These are phyloP conservation scores for Fusarium duplospermum DNA, from an alignment of 2,329 filamentous ascomycete genomes.

Conservation along the genomic window DNA sequence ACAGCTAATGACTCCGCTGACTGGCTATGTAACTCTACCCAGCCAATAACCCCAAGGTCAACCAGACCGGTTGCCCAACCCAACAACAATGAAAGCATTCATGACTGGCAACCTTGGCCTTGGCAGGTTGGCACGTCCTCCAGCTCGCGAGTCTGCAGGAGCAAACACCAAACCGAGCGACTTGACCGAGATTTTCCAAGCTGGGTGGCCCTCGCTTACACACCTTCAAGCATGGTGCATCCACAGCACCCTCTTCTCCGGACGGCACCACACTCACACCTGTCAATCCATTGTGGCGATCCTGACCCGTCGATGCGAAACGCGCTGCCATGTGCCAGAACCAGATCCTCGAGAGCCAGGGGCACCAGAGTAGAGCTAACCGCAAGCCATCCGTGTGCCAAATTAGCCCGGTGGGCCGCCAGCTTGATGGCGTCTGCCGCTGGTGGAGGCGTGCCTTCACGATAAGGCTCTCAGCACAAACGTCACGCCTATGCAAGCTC, in stretches of 20 bases:
- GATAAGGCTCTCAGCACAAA: constrained; percentile 43
- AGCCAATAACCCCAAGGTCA: constrained; percentile 6
- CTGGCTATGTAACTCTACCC: constrained; percentile 23
- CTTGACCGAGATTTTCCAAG: background rate
- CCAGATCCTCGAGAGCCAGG: constrained; percentile 36
- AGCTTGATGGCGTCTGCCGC: constrained; percentile 33
- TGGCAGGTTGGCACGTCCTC: background rate
- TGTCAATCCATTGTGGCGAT: constrained; percentile 32
- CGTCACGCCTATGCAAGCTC: constrained; percentile 41
- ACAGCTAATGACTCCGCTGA: constrained; percentile 34
- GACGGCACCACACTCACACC: constrained; percentile 7
- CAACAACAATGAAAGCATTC: background rate
- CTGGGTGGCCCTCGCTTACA: background rate
- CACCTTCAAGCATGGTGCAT: background rate
- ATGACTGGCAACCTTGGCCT: background rate
- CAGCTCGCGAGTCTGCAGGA: background rate
- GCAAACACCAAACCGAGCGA: background rate
- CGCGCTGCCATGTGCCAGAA: constrained; percentile 39
- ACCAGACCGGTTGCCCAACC: background rate
- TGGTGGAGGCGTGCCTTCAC: constrained; percentile 27
- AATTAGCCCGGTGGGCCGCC: constrained; percentile 32
- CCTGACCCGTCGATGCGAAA: constrained; percentile 26
- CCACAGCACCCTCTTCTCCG: constrained; percentile 5
- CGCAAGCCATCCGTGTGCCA: constrained; percentile 46
- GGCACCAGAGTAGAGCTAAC: constrained; percentile 34